Evolutionary conservation across 31 red algal species (phyloP), one percentile per base, ranked within the genome.

Genomic region (Asparagopsis taxiformis): DNA sequence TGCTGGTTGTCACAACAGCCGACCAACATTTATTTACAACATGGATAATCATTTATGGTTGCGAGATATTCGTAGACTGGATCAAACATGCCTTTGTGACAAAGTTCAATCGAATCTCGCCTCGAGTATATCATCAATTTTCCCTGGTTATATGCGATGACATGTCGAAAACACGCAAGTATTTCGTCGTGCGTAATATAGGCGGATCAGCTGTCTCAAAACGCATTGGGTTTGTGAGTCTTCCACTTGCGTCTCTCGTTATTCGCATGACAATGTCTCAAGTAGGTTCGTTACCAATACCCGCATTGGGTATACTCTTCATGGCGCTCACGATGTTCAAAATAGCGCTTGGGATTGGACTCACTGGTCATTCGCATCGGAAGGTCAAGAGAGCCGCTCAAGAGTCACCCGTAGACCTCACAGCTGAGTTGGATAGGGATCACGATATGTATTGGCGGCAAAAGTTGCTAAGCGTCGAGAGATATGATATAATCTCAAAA

Each of bases 51-150:
- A 80, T 96, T 21, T 64, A 68, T 52, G 63, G 35, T 32, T 85
- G 81, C 29, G 92, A 96, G 70, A 51, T 84, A 46, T 53, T 85
- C 21, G 81, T 96, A 10, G 92, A 96, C 58, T 96, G 92, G 92
- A 84, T 90, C 62, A 96, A 96, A 62, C 92, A 96, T 68, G 85
- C 92, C 1, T 96, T 91, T 60, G 70, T 91, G 53, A 75, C 72
- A n/a, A 90, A 90, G 53, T 90, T 90, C 72, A 90, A 96, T 66
- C 75, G 92, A 8, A 81, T 96, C 24, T 72, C 84, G 24, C 64
- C 85, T 36, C 59, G 76, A 10, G 78, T 85, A 16, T 90, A 90
- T 22, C 37, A 69, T 49, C 87, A 81, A 44, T 96, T 96, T 70
- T 84, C 70, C 16, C 56, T 87, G 23, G 70, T 91, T 10, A 74